phyloP scores from a whole-genome alignment of 228 moss, liverwort and hornwort species.

The Sphagnum magellanicum region DNA sequence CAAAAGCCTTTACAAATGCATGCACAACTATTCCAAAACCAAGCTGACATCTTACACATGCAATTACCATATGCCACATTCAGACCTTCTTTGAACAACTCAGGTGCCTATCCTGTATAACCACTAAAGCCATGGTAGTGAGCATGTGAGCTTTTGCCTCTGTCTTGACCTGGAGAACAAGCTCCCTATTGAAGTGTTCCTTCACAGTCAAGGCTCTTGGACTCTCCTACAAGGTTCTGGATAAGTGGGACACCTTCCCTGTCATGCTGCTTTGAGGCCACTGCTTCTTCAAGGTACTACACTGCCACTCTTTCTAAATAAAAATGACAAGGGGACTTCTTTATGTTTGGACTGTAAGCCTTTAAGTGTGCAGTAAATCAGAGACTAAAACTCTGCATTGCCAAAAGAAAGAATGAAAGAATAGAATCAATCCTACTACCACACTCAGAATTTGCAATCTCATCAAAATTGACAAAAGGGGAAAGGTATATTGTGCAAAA shows the following conservation, averaged over 20 bases:
- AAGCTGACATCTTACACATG: neutral
- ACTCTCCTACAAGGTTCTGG: conserved; percentile 12
- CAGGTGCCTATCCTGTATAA: neutral
- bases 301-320: conserved; percentile 27
- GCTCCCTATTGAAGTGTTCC: conserved; percentile 18
- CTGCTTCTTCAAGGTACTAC: conserved; percentile 40
- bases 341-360: conserved; percentile 17
- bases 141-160: conserved; percentile 23
- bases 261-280: conserved; percentile 29
- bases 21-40: neutral
- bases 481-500: too few relatives aligned
- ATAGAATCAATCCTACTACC: too few relatives aligned
- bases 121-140: neutral
- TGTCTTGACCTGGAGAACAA: conserved; percentile 40
- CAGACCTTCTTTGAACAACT: too few relatives aligned
- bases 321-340: conserved; percentile 35
- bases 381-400: too few relatives aligned
- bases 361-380: conserved; percentile 21
- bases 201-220: conserved; percentile 10
- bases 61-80: neutral
- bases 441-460: too few relatives aligned
- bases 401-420: too few relatives aligned
- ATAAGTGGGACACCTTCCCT: conserved; percentile 27
- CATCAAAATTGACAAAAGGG: too few relatives aligned
- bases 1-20: neutral